These are phyloP conservation scores for Aspergillus uvarum DNA, from an alignment of 2,329 filamentous ascomycete genomes.

Conservation along the genomic window DNA sequence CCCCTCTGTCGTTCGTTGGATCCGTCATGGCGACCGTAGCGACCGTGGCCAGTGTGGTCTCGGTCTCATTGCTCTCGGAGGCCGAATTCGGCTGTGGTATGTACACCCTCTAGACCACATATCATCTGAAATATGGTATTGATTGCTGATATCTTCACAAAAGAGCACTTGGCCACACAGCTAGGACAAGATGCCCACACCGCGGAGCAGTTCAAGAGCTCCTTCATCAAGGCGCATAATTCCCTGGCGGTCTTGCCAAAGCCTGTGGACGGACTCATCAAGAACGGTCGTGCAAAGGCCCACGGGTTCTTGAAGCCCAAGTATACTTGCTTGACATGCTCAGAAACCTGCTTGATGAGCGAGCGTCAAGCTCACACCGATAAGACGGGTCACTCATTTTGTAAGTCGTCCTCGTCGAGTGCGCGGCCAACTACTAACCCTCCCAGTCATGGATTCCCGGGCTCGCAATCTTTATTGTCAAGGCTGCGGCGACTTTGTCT, in stretches of 20 bases:
- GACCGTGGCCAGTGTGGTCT: constrained; percentile 36
- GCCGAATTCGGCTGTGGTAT: constrained; percentile 45
- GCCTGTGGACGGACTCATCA: constrained; percentile 18
- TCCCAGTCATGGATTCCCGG: constrained; percentile 42
- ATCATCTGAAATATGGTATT: constrained; percentile 2
- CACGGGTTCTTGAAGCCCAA: constrained; percentile 37
- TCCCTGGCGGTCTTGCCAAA: constrained; percentile 30
- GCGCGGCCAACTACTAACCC: constrained; percentile 9
- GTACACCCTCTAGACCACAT: constrained; percentile 11
- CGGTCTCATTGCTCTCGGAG: constrained; percentile 35
- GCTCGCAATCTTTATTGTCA: constrained; percentile 42
- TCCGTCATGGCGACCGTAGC: constrained; percentile 6
- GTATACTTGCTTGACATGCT: constrained; percentile 42
- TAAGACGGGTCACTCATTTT: constrained; percentile 43
- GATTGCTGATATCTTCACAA: constrained; percentile 18
- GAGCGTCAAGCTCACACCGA: constrained; percentile 38
- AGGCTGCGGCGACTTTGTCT: constrained; percentile 42
- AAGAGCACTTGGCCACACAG: constrained; percentile 41
- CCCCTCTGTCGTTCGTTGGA: neutral
- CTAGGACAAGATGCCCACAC: constrained; percentile 33
- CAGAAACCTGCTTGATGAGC: constrained; percentile 30
- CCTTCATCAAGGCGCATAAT: constrained; percentile 35
- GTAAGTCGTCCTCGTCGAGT: constrained; percentile 27
- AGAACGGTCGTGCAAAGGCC: constrained; percentile 23
- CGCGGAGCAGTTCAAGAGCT: constrained; percentile 37